A percentile compares a stretch with the other conserved stretches of the same genome.
Evolutionary conservation across 2,329 filamentous ascomycete species (phyloP).

Genomic region (Balansia obtecta): DNA sequence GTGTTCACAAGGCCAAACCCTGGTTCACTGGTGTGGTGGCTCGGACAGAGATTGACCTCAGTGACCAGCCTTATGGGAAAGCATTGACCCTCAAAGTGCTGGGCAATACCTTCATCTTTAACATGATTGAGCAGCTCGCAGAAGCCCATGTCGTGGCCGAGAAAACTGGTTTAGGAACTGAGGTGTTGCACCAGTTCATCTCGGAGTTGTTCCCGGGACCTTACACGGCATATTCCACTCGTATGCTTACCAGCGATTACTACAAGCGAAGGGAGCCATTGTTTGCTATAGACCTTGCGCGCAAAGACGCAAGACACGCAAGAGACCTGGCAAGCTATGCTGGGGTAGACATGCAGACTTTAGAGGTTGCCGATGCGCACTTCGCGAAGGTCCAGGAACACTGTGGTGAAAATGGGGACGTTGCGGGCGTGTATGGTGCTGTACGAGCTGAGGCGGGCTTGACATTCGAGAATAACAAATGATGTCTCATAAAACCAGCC

Average conservation of each 20-base stretch:
- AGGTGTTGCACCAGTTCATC: slow-evolving; percentile 59
- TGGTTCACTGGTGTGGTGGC: slow-evolving; percentile 65
- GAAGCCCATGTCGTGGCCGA: slow-evolving; percentile 72
- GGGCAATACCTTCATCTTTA: slow-evolving; percentile 76
- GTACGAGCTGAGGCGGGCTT: slow-evolving; percentile 63
- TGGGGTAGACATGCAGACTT: slow-evolving; percentile 50
- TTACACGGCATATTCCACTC: slow-evolving; percentile 59
- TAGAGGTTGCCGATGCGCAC: slow-evolving; percentile 57
- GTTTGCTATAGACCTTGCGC: slow-evolving; percentile 69
- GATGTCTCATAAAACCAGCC: background rate
- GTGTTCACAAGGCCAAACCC: slow-evolving; percentile 52
- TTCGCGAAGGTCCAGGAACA: slow-evolving; percentile 58
- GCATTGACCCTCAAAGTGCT: slow-evolving; percentile 67
- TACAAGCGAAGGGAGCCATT: slow-evolving; percentile 65
- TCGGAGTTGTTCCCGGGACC: slow-evolving; percentile 64
- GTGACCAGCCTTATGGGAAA: slow-evolving; percentile 53
- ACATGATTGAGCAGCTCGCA: slow-evolving; percentile 68
- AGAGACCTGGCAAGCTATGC: slow-evolving; percentile 48
- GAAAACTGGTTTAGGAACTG: slow-evolving; percentile 62
- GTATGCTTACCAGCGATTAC: slow-evolving; percentile 68
- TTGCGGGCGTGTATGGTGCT: slow-evolving; percentile 73
- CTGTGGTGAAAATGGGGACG: slow-evolving; percentile 57
- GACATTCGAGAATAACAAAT: slow-evolving; percentile 18
- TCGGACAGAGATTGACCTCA: slow-evolving; percentile 56
- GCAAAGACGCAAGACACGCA: slow-evolving; percentile 73